Percentiles rank a stretch among this genome's conserved stretches.
These are phyloP conservation scores for Actinomucor elegans DNA, from an alignment of 371 early-diverging fungal species.

Conservation along the genomic window DNA sequence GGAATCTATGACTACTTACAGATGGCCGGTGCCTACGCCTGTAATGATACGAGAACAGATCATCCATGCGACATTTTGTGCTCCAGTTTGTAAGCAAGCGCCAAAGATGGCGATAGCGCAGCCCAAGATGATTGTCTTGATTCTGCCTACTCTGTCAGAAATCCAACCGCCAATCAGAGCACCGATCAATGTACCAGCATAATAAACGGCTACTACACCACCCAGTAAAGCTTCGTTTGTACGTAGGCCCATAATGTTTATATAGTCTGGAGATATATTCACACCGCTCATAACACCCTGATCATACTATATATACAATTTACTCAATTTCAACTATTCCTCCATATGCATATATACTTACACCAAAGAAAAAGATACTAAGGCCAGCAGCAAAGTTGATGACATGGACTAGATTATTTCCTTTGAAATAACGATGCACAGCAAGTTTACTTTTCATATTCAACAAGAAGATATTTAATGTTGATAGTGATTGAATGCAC, in stretches of 20 bases:
- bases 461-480: no score
- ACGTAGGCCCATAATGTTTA: constrained; percentile 36
- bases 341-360: constrained; percentile 16
- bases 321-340: no score
- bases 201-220: constrained; percentile 46
- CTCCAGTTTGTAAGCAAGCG: constrained; percentile 39
- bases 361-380: constrained; percentile 50
- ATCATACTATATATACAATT: constrained; percentile 28
- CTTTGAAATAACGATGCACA: constrained; percentile 13
- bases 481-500: no score
- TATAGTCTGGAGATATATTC: constrained; percentile 41
- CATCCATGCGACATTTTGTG: constrained; percentile 45
- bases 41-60: constrained; percentile 46
- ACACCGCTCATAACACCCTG: constrained; percentile 52
- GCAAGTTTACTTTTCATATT: constrained; percentile 1
- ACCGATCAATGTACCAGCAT: constrained; percentile 40
- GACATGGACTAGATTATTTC: constrained; percentile 24
- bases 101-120: constrained; percentile 35
- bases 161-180: constrained; percentile 45
- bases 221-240: constrained; percentile 39
- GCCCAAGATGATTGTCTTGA: constrained; percentile 38
- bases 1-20: constrained; percentile 25
- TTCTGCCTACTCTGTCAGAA: constrained; percentile 42
- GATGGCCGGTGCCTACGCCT: constrained; percentile 45
- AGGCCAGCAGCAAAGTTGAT: constrained; percentile 46